Base-by-base conservation (phyloP, 352 stramenopile species). In the Phytophthora parvispora region DNA sequence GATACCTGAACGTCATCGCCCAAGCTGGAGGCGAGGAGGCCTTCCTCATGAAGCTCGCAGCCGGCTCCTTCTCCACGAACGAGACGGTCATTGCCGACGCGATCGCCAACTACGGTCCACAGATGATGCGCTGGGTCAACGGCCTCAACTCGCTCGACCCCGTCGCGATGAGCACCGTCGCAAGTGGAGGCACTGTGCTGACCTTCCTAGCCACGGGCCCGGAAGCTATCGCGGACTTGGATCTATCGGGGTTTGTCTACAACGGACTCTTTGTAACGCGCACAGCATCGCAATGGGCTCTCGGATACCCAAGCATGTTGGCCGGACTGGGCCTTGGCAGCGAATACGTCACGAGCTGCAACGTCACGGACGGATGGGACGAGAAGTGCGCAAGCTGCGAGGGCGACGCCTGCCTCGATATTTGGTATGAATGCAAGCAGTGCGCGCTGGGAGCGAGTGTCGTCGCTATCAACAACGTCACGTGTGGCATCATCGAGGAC, bases 121-220 rank as follows among this genome's bases (percentile, higher is more conserved):
- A 86, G 60, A 86, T 93, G 64, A 92, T 93, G 85, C 76, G 77
- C 43, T 93, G 80, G 83, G 65, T 91, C n/a, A 93, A 93, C 56
- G 86, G 84, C 0, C 80, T 93, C 70, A 94, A 94, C 69, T 94
- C 86, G 60, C 75, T 92, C 50, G 60, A 94, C 40, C 69, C 86
- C 1, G 65, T 72, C 16, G 86, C 86, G 28, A 90, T 89, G 84
- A 89, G 86, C 63, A 80, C 58, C 42, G 72, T 92, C 0, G 67
- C 72, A 20, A 64, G 36, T 34, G 73, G 70, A 38, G 53, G 67
- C 12, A 70, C 72, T 3, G 83, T 91, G 31, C 27, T 90, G 16
- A 75, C 54, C 9, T 90, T 94, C 67, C 55, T 92, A 4, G 63
- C 55, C 0, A 59, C 18, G 0, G 75, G 80, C 3, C 70, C 71